phyloP scores from a whole-genome alignment of 306 rosid genomes.

The Pyrus communis region DNA sequence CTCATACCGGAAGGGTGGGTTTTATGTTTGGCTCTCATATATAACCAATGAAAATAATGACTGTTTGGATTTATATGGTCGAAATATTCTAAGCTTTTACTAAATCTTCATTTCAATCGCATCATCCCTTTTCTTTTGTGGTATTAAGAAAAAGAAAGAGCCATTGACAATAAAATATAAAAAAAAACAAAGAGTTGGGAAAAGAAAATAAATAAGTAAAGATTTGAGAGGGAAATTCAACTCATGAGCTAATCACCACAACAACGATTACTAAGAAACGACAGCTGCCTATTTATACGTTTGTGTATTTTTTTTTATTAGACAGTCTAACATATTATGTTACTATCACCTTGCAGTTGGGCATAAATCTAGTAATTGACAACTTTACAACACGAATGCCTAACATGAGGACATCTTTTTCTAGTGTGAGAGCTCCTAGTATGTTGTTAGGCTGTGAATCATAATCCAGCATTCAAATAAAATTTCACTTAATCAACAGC shows the following conservation, averaged over 20 bases:
- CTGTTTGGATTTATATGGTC: background rate
- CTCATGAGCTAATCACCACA: background rate
- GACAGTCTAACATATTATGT: background rate
- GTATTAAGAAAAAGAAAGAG: background rate
- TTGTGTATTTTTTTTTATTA: background rate
- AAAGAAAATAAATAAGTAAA: background rate
- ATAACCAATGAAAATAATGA: background rate
- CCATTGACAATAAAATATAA: background rate
- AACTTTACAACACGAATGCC: background rate
- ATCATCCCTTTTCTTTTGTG: background rate
- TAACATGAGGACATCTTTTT: background rate
- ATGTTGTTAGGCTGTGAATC: background rate
- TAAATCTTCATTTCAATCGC: background rate
- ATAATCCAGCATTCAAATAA: background rate
- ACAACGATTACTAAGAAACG: background rate
- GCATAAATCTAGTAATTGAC: background rate
- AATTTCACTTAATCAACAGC: background rate
- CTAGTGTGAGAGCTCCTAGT: background rate
- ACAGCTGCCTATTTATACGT: background rate
- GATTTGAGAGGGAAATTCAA: background rate
- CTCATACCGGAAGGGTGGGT: background rate
- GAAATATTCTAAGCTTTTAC: background rate
- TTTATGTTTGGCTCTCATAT: background rate
- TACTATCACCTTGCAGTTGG: background rate
- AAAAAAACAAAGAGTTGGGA: background rate